Base-by-base conservation (phyloP, 1,139 yeast species). In the Pneumocystis jirovecii region DNA sequence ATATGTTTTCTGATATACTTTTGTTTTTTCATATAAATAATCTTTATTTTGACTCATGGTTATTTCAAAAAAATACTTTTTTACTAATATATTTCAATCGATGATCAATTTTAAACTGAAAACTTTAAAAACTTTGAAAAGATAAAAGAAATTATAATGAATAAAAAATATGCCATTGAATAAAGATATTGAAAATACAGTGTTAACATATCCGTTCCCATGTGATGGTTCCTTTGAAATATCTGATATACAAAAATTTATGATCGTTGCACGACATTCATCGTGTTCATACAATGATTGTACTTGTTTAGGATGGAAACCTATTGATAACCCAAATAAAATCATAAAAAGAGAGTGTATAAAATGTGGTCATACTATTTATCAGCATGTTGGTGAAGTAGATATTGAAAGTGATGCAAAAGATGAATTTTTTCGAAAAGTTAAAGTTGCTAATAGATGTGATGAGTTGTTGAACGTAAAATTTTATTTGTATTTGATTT, bases 81-180 rank as follows among this genome's bases (percentile, higher is more conserved):
- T n/a, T n/a, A n/a, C n/a, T n/a, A n/a, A n/a, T n/a, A n/a, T n/a
- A n/a, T n/a, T n/a, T 35, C 3, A 37, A 37, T 37, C 40, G 40
- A 34, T 34, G 37, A 37, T 37, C 15, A 2, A 37, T 10, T 37
- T 37, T 37, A 60, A 35, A 45, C n/a, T n/a, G n/a, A n/a, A n/a
- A n/a, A n/a, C 61, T 12, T 63, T 61, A 21, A 61, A 64, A 29
- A 37, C 31, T 61, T 44, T 64, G 63, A 21, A 60, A 59, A 64
- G 66, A 21, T 65, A 68, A 39, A 64, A 66, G 60, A 68, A 64
- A 12, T 15, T 61, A 17, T 62, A 42, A 25, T 39, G 44, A n/a
- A 60, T 19, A 12, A 17, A 40, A 17, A 50, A 29, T 50, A 50
- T 50, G 57, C 17, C 57, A 50, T 50, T 25, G 5, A 50, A 21